Base-by-base conservation (phyloP, 352 stramenopile genomes). In the Globisporangium sylvaticum region DNA sequence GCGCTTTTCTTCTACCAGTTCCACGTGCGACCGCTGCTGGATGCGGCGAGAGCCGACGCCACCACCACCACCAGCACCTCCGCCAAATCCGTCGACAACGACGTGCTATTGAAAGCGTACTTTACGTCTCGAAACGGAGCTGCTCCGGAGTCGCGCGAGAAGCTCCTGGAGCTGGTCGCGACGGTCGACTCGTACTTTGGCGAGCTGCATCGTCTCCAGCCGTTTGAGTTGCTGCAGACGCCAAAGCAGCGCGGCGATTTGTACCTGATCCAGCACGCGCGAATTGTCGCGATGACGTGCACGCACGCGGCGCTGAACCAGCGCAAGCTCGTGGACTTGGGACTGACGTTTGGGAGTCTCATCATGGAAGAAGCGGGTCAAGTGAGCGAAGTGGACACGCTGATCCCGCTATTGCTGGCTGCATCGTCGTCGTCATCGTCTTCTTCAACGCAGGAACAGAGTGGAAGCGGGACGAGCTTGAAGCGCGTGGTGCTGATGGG, bases 321-420 rank as follows among this genome's bases (percentile, higher is more conserved):
- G 34, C 74, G 68, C 22, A 87, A 92, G 46, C 75, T 99, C 8
- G 76, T 96, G 12, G 72, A 95, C 44, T 68, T 99, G 61, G 91
- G 81, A 12, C 72, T 96, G 55, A 68, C 73, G 12, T 92, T 92
- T 62, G 70, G 95, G 65, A 98, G 87, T 68, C 64, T 99, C 18
- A 74, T 99, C 3, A 90, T 99, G 78, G 95, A 99, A 70, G 97
- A 99, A 69, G 96, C 97, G 42, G 93, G 80, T 1, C 94, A 98
- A 65, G 92, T 98, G 67, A 85, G 97, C 25, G 97, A 99, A 64
- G 72, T 98, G 37, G 94, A 99, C 70, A 93, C 90, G 20, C 80
- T 98, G 56, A 79, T 98, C 22, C 87, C 96, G 7, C 73, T 99
- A 20, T 59, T 98, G 31, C 68, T 99, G 20, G 93, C 98, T 53